phyloP scores from a whole-genome alignment of 140 eudicot genomes.

The Anethum foeniculum region DNA sequence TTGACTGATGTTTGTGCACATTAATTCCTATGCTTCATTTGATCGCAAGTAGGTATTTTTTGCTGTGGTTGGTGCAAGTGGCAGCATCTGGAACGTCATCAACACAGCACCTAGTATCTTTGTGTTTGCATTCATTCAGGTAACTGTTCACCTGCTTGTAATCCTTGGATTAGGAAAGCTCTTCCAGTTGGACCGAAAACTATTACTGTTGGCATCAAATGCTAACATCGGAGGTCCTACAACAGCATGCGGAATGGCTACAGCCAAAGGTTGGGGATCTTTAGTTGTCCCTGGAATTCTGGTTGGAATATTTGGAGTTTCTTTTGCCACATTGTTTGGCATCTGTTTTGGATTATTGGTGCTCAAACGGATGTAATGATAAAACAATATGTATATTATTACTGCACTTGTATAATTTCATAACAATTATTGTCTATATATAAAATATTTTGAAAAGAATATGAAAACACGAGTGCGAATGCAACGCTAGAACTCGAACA shows the following conservation, averaged over 20 bases:
- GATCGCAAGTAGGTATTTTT: conserved; percentile 46
- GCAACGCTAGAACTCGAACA: not conserved
- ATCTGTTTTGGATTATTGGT: conserved; percentile 52
- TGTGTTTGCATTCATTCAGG: conserved; percentile 68
- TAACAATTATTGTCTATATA: not conserved
- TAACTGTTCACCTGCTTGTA: conserved; percentile 58
- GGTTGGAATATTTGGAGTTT: conserved; percentile 76
- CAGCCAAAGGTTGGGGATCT: conserved; percentile 78
- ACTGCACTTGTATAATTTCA: not conserved
- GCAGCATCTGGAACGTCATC: conserved; percentile 68
- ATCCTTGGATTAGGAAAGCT: conserved; percentile 67
- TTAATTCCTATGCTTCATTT: not conserved
- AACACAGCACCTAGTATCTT: conserved; percentile 72
- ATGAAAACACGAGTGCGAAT: not conserved
- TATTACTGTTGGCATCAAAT: conserved; percentile 72
- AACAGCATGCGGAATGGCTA: conserved; percentile 94
- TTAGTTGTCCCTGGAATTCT: conserved; percentile 77
- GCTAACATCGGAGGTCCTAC: conserved; percentile 93
- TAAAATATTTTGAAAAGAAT: not conserved
- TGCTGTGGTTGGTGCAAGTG: conserved; percentile 82
- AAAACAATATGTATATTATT: not conserved
- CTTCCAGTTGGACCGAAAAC: conserved; percentile 41
- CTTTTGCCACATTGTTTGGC: conserved; percentile 67
- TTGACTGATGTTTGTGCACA: not conserved
- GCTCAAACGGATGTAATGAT: conserved; percentile 40